Percentiles rank a stretch among this genome's conserved stretches.
Conservation (phyloP, 192 early-diverging fungal species). For the Lobosporangium transversale region DNA sequence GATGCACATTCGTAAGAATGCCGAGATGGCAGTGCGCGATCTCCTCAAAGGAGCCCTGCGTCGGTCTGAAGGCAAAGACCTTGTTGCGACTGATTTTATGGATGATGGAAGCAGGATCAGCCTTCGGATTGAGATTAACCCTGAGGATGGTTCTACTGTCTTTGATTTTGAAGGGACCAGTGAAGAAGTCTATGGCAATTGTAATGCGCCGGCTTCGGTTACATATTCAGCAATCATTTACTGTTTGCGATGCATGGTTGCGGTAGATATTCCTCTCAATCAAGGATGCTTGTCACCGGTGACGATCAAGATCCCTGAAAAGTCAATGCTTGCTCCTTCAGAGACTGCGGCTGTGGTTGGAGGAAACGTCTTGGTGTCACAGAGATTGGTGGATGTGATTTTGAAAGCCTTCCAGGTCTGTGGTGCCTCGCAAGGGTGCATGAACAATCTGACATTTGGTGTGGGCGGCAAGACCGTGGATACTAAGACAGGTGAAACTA, state of each 20-base stretch:
- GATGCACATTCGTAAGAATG: constrained; percentile 90
- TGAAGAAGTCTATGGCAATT: constrained; percentile 89
- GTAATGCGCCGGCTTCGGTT: constrained; percentile 68
- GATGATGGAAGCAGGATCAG: constrained; percentile 91
- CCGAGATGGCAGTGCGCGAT: constrained; percentile 83
- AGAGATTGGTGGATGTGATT: constrained; percentile 92
- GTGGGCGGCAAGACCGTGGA: constrained; percentile 67
- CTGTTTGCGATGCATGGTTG: constrained; percentile 92
- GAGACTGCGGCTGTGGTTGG: constrained; percentile 94
- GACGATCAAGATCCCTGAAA: constrained; percentile 78
- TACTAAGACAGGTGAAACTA: constrained; percentile 55
- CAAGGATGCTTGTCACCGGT: constrained; percentile 94
- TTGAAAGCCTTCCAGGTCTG: constrained; percentile 90
- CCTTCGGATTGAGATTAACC: constrained; percentile 78
- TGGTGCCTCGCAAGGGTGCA: constrained; percentile 92
- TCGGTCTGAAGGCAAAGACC: constrained; percentile 50
- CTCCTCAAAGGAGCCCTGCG: constrained; percentile 73
- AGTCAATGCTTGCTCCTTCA: constrained; percentile 82
- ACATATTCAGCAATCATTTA: constrained; percentile 97
- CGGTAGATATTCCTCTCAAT: constrained; percentile 92
- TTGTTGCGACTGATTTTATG: constrained; percentile 79
- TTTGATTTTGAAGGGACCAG: constrained; percentile 97
- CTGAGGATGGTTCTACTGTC: constrained; percentile 73
- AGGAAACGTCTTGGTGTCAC: constrained; percentile 95
- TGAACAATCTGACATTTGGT: constrained; percentile 98